Conservation (phyloP, 305 asterid species). For the Solanum hybrid region DNA sequence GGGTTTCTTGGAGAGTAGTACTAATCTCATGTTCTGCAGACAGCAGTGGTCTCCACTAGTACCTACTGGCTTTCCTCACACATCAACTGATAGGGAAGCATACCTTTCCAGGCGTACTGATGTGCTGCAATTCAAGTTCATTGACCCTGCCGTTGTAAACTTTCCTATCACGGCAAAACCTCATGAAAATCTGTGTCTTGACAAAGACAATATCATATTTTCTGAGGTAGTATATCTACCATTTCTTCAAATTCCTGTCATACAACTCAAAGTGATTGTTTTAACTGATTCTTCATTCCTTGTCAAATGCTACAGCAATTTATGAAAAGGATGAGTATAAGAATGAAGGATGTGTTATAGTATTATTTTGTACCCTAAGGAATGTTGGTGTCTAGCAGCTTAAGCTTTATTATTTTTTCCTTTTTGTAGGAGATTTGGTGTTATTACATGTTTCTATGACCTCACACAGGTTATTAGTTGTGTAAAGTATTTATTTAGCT, state of each 20-base stretch:
- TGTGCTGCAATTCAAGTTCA: slow-evolving; percentile 44
- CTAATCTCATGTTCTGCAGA: slow-evolving; percentile 27
- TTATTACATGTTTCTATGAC: background rate
- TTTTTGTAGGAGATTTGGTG: background rate
- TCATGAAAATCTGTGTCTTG: slow-evolving; percentile 33
- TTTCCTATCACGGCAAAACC: slow-evolving; percentile 21
- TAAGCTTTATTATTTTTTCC: background rate
- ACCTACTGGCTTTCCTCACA: slow-evolving; percentile 11
- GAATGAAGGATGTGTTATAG: background rate
- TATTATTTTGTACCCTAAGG: background rate
- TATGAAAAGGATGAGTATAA: background rate
- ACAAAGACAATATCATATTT: slow-evolving; percentile 30
- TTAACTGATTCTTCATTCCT: background rate
- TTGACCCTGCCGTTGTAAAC: slow-evolving; percentile 31
- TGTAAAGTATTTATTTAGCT: background rate
- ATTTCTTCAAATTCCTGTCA: background rate
- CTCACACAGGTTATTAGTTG: background rate
- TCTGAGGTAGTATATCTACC: slow-evolving; percentile 42
- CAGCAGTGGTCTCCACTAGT: slow-evolving; percentile 47
- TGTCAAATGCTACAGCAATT: background rate
- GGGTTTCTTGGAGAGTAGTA: background rate
- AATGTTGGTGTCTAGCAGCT: background rate
- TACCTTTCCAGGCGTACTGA: slow-evolving; percentile 43
- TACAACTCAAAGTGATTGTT: background rate
- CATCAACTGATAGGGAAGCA: slow-evolving; percentile 45